Evolutionary conservation across 768 basidiomycete species (phyloP).

Genomic region (Trametes cubensis): DNA sequence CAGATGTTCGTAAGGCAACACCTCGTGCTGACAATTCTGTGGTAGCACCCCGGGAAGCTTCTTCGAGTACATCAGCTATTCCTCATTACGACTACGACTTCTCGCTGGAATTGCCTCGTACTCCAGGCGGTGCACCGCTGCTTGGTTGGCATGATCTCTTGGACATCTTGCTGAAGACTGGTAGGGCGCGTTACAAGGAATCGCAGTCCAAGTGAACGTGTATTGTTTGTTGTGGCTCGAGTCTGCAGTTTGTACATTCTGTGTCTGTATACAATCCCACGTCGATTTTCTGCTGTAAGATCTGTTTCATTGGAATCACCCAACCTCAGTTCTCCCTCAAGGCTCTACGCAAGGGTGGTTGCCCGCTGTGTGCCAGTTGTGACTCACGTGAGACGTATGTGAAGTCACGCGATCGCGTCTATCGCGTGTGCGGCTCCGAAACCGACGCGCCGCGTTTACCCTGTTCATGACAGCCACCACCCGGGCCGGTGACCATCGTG

Average conservation of each 20-base stretch:
- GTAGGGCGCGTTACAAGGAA: slow-evolving; percentile 12
- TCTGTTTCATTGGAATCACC: too few species aligned
- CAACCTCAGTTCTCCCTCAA: too few species aligned
- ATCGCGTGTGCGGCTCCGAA: background rate
- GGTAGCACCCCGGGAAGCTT: background rate
- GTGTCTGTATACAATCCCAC: too few species aligned
- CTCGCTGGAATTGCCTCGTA: slow-evolving; percentile 7
- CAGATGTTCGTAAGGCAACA: background rate
- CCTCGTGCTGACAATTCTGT: background rate
- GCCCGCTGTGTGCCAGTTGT: too few species aligned
- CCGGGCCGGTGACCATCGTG: too few species aligned
- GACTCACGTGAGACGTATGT: background rate
- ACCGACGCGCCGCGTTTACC: background rate
- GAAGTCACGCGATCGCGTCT: slow-evolving; percentile 9
- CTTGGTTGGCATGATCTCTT: slow-evolving; percentile 17
- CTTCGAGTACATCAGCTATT: background rate
- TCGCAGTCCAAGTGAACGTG: background rate
- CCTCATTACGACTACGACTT: background rate
- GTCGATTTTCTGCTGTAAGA: too few species aligned
- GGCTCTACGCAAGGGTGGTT: too few species aligned
- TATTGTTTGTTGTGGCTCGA: too few species aligned
- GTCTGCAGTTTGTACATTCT: too few species aligned
- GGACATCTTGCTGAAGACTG: slow-evolving; percentile 20
- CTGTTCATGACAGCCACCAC: slow-evolving; percentile 2
- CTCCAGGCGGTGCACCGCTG: slow-evolving; percentile 20